Evolutionary conservation across 164 flowering plant genomes (phyloP).

Genomic region (Aristolochia contorta): DNA sequence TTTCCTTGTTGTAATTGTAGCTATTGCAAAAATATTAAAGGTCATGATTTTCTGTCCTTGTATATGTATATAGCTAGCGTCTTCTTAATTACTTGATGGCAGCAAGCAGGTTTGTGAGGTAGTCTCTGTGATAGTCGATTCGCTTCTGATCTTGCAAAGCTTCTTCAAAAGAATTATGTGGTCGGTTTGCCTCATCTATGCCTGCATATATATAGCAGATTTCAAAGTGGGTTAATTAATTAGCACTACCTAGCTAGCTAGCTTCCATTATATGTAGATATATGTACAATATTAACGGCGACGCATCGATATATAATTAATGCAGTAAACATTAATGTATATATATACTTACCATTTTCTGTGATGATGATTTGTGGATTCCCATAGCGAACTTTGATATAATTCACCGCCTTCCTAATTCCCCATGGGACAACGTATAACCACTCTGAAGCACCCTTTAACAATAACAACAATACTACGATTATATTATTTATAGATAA

Average conservation of each 20-base stretch:
- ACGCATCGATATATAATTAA: too few species aligned
- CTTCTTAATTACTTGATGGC: constrained; percentile 6
- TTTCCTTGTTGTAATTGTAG: too few species aligned
- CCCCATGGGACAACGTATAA: constrained; percentile 95
- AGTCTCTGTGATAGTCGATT: constrained; percentile 51
- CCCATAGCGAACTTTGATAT: constrained; percentile 45
- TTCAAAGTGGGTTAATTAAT: too few species aligned
- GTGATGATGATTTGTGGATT: constrained; percentile 60
- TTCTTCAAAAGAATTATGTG: constrained; percentile 37
- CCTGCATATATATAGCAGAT: constrained; percentile 27
- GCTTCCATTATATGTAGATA: too few species aligned
- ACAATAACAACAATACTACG: not conserved
- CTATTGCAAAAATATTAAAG: too few species aligned
- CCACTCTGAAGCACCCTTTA: constrained; percentile 83
- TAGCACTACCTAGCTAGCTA: too few species aligned
- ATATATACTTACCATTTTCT: constrained; percentile 92
- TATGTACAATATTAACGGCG: too few species aligned
- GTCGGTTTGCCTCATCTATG: constrained; percentile 71
- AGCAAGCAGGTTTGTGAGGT: constrained; percentile 25
- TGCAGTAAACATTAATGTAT: too few species aligned
- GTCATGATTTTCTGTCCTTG: too few species aligned
- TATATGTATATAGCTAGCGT: too few species aligned
- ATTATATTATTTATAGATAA: not conserved
- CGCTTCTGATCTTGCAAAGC: constrained; percentile 70
- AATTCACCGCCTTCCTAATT: constrained; percentile 50